Conservation (phyloP, 1,139 yeast genomes). For the Geotrichum reessii region DNA sequence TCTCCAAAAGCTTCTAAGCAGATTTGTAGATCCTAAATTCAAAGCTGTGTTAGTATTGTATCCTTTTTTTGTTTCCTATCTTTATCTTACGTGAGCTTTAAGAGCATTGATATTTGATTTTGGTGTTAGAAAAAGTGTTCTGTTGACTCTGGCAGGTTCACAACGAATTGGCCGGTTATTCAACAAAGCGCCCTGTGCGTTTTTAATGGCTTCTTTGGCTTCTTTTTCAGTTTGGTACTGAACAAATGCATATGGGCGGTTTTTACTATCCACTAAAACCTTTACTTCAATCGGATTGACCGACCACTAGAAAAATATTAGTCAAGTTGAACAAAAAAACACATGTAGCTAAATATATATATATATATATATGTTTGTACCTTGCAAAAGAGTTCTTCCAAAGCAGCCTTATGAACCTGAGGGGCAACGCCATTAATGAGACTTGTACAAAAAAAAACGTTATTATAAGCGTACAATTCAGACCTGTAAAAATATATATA, state of each 20-base stretch:
- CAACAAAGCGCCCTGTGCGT: conserved; percentile 63
- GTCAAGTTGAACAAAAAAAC: not conserved
- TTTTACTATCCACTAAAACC: conserved; percentile 73
- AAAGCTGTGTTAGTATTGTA: not conserved
- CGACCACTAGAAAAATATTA: conserved; percentile 33
- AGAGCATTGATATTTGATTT: conserved; percentile 11
- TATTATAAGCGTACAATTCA: not conserved
- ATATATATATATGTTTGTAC: conserved; percentile 17
- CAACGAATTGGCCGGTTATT: conserved; percentile 77
- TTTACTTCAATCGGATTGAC: conserved; percentile 46
- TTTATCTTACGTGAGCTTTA: conserved; percentile 6
- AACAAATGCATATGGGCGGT: conserved; percentile 91
- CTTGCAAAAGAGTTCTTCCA: conserved; percentile 52
- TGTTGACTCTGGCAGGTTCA: conserved; percentile 85
- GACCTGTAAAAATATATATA: not conserved
- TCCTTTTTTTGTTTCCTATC: too few relatives aligned
- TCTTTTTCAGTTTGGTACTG: conserved; percentile 71
- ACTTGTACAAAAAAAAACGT: not conserved
- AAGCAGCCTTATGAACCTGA: conserved; percentile 30
- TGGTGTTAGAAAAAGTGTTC: conserved; percentile 55
- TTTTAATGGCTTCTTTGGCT: conserved; percentile 59
- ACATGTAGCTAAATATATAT: too few relatives aligned
- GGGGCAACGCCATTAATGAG: conserved; percentile 20
- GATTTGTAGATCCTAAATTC: conserved; percentile 35
- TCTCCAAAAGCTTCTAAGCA: conserved; percentile 58